Conservation (phyloP, 2,329 filamentous ascomycete genomes). For the Colletotrichum sp. region DNA sequence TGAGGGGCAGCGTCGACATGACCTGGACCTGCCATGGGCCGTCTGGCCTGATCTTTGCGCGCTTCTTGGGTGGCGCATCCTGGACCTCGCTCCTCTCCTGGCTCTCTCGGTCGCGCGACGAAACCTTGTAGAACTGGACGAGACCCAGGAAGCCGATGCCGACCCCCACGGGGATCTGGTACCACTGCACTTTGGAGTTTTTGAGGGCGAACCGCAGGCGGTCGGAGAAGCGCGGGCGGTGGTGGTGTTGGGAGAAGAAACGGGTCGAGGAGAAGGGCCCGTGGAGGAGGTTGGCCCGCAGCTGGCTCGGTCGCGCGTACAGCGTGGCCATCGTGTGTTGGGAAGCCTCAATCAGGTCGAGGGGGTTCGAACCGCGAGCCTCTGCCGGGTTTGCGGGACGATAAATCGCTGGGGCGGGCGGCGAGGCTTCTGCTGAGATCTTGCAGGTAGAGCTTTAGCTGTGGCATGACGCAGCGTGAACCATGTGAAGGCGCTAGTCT, state of each 20-base stretch:
- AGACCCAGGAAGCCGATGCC: slow-evolving; percentile 85
- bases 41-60: slow-evolving; percentile 73
- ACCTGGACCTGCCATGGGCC: slow-evolving; percentile 94
- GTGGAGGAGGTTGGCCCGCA: slow-evolving; percentile 33
- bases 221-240: slow-evolving; percentile 55
- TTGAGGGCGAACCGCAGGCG: slow-evolving; percentile 54
- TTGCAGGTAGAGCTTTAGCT: slow-evolving; percentile 5
- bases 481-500: slow-evolving; percentile 8
- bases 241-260: slow-evolving; percentile 45
- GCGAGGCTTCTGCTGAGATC: slow-evolving; percentile 5
- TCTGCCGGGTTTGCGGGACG: neutral
- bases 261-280: slow-evolving; percentile 32
- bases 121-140: slow-evolving; percentile 83
- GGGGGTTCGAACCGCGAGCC: neutral
- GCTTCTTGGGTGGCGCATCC: slow-evolving; percentile 53
- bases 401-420: neutral
- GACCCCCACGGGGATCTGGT: slow-evolving; percentile 85
- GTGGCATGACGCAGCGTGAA: slow-evolving; percentile 19
- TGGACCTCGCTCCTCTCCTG: slow-evolving; percentile 49
- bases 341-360: neutral
- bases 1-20: slow-evolving; percentile 91
- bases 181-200: slow-evolving; percentile 76
- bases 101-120: slow-evolving; percentile 58
- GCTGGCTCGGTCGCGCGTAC: slow-evolving; percentile 37
- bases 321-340: slow-evolving; percentile 34